A percentile compares a stretch with the other conserved stretches of the same genome.
Conservation (phyloP, 805 yeast genomes). For the Myxozyma monticola region DNA sequence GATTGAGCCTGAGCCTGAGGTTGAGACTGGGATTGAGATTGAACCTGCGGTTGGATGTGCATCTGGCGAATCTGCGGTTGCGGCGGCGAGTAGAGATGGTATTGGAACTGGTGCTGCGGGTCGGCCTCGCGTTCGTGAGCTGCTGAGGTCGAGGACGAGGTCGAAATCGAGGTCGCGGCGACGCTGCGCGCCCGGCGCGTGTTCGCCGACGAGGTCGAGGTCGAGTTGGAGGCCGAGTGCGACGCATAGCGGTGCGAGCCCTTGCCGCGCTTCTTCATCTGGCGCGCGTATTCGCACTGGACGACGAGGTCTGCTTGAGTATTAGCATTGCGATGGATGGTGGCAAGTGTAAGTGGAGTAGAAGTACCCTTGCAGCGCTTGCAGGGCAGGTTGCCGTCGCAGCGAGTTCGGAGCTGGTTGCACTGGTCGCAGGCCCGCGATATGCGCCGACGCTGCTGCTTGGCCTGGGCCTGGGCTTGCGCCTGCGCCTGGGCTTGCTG, state of each 20-base stretch:
- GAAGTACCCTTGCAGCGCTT: constrained; percentile 42
- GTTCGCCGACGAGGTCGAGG: neutral
- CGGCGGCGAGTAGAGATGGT: too few species aligned
- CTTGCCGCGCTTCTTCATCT: constrained; percentile 50
- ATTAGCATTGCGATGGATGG: neutral
- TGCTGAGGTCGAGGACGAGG: neutral
- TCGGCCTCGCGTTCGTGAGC: too few species aligned
- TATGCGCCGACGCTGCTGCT: constrained; percentile 26
- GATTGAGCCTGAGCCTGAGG: too few species aligned
- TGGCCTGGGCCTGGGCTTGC: too few species aligned
- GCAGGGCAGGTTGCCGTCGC: constrained; percentile 52
- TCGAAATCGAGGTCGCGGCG: neutral
- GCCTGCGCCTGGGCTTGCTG: constrained; percentile 1
- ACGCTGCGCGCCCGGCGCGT: neutral
- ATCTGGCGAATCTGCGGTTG: too few species aligned
- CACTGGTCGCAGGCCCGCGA: constrained; percentile 51
- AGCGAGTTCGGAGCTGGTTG: constrained; percentile 49
- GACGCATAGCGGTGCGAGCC: constrained; percentile 38
- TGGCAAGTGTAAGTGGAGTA: neutral
- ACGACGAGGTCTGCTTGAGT: constrained; percentile 7
- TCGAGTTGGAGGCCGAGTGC: constrained; percentile 8
- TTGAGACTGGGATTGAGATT: too few species aligned
- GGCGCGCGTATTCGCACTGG: constrained; percentile 45
- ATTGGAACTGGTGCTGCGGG: too few species aligned
- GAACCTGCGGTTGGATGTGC: too few species aligned